Percentiles rank a stretch among this genome's conserved stretches.
Conservation (phyloP, 2,329 filamentous ascomycete species). For the Lasiodiplodia citricola region DNA sequence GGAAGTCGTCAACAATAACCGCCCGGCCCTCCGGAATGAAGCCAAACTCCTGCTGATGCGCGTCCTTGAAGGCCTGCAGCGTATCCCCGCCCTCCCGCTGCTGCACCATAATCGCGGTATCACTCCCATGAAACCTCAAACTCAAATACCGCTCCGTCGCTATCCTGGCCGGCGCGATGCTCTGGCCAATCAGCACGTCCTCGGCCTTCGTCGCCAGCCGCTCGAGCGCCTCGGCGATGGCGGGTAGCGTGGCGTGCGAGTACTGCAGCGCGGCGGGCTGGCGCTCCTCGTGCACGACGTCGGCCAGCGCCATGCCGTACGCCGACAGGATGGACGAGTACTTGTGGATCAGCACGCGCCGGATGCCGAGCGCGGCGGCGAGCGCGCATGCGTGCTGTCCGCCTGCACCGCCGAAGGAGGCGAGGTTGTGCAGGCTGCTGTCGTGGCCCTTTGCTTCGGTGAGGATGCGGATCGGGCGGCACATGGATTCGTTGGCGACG, state of each 20-base stretch:
- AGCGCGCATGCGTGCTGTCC: slow-evolving; percentile 50
- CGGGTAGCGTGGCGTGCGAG: slow-evolving; percentile 29
- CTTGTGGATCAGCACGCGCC: slow-evolving; percentile 51
- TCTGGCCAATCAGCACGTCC: slow-evolving; percentile 67
- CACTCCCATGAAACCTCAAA: slow-evolving; percentile 51
- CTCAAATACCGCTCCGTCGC: slow-evolving; percentile 47
- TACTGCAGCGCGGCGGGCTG: slow-evolving; percentile 42
- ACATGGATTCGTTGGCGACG: slow-evolving; percentile 39
- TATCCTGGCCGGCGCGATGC: slow-evolving; percentile 54
- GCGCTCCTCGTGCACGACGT: slow-evolving; percentile 49
- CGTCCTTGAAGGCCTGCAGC: slow-evolving; percentile 39
- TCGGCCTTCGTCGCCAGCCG: slow-evolving; percentile 53
- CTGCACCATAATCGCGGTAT: slow-evolving; percentile 52
- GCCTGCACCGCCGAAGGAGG: slow-evolving; percentile 41
- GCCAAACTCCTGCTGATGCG: slow-evolving; percentile 51
- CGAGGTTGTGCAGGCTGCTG: slow-evolving; percentile 34
- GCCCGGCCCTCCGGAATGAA: slow-evolving; percentile 47
- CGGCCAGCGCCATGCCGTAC: slow-evolving; percentile 40
- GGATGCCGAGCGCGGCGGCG: slow-evolving; percentile 50
- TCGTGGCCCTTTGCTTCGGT: slow-evolving; percentile 37
- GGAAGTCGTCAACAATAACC: slow-evolving; percentile 36
- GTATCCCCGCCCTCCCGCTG: slow-evolving; percentile 39
- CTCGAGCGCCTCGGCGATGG: slow-evolving; percentile 70
- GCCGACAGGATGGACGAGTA: slow-evolving; percentile 55
- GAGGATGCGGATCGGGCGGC: slow-evolving; percentile 35